Base-by-base conservation (phyloP, 164 flowering plant species). In the Echeveria elegans region DNA sequence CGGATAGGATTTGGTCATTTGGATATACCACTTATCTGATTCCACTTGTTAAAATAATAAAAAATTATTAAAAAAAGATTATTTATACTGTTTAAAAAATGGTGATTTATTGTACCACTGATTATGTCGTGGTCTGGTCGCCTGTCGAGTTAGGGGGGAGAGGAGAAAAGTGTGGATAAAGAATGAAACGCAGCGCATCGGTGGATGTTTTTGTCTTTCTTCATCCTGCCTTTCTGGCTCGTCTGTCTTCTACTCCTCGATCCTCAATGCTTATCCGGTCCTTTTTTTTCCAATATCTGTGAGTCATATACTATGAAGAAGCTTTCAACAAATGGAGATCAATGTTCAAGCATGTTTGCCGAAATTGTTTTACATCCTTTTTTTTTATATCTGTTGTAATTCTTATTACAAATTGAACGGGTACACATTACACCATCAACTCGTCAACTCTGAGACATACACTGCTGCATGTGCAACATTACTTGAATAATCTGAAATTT, bases 191-290 rank as follows among this genome's bases (percentile, higher is more conserved):
- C 9, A n/a, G 60, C 3, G 12, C 60, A 53, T 53, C 26, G 60
- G 26, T 53, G 60, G 60, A 53, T 53, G 12, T 14, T 24, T 53
- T 53, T 53, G 60, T 53, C 60, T 53, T 53, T 53, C 14, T 53
- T 50, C 29, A 21, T n/a, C 12, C 4, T 53, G 60, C 30, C 2
- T 21, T 24, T 53, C 60, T 53, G 29, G 12, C 15, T 53, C 26
- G 60, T 53, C 12, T 24, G 9, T 5, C 30, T 53, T 53, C 60
- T 4, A 24, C 15, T 53, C 60, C 10, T 23, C 1, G 53, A 6
- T 4, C 7, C 7, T 43, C 15, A 4, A 43, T 0, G 30, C 29
- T 53, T 24, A 8, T 53, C 60, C 60, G 26, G 16, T 53, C 31
- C 16, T 43, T 11, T 23, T 24, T 11, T 26, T 7, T 4, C 29